phyloP scores from a whole-genome alignment of 2,329 filamentous ascomycete genomes.

The Neospermospora avenae region DNA sequence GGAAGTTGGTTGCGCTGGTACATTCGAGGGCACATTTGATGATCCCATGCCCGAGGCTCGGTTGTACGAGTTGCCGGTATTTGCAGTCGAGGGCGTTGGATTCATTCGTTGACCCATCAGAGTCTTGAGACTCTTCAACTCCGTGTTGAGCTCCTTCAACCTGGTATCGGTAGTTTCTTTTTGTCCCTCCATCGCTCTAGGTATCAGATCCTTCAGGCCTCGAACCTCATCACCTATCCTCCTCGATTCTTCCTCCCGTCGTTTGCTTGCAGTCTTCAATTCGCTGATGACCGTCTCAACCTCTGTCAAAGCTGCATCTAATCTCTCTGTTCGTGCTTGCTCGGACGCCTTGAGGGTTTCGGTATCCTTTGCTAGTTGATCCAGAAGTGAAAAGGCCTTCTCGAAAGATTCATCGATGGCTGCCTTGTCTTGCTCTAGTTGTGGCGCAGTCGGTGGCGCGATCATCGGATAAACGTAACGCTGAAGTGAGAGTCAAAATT shows the following conservation, averaged over 20 bases:
- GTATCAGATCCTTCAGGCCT: constrained; percentile 77
- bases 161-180: constrained; percentile 79
- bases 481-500: constrained; percentile 40
- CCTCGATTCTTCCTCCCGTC: constrained; percentile 83
- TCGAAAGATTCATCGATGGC: constrained; percentile 91
- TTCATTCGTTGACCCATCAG: constrained; percentile 67
- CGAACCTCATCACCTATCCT: constrained; percentile 84
- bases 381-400: constrained; percentile 83
- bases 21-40: constrained; percentile 11
- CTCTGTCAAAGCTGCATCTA: constrained; percentile 78
- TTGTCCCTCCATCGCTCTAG: constrained; percentile 83
- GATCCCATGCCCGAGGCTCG: constrained; percentile 21
- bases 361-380: constrained; percentile 89
- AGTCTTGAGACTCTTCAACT: constrained; percentile 90
- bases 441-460: constrained; percentile 87
- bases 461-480: constrained; percentile 91
- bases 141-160: constrained; percentile 78
- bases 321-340: constrained; percentile 73
- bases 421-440: constrained; percentile 91
- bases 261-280: constrained; percentile 75
- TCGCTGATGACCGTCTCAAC: constrained; percentile 80
- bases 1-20: constrained; percentile 8
- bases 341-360: constrained; percentile 83
- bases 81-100: constrained; percentile 27
- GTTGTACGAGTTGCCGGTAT: constrained; percentile 28